Percentiles rank a stretch among this genome's conserved stretches.
Conservation (phyloP, 2,329 filamentous ascomycete species). For the Epichloe scottii region DNA sequence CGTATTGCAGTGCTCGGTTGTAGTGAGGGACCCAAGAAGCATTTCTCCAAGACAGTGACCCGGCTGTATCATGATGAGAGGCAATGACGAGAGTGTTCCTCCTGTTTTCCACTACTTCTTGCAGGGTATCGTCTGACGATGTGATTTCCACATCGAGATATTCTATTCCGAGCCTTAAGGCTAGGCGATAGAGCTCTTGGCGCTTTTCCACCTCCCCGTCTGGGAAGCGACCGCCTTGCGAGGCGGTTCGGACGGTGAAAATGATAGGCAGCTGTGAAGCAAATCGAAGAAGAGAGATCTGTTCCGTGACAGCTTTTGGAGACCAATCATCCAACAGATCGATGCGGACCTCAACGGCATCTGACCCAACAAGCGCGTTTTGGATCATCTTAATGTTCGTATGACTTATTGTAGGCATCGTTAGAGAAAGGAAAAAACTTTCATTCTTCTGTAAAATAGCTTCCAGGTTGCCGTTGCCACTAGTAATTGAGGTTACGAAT, state of each 20-base stretch:
- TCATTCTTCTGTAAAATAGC: slow-evolving; percentile 41
- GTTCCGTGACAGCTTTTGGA: slow-evolving; percentile 66
- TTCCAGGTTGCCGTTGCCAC: slow-evolving; percentile 33
- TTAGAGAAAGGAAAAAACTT: slow-evolving; percentile 89
- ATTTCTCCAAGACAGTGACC: slow-evolving; percentile 73
- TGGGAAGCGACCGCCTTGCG: slow-evolving; percentile 81
- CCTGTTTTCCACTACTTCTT: slow-evolving; percentile 52
- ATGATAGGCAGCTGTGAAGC: slow-evolving; percentile 67
- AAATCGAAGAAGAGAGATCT: slow-evolving; percentile 68
- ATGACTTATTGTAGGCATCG: slow-evolving; percentile 56
- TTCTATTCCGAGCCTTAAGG: slow-evolving; percentile 73
- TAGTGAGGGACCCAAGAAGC: slow-evolving; percentile 87
- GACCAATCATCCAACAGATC: slow-evolving; percentile 72
- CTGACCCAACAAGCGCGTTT: slow-evolving; percentile 67
- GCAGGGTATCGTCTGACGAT: slow-evolving; percentile 64
- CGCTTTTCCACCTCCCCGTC: slow-evolving; percentile 62
- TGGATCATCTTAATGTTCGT: slow-evolving; percentile 53
- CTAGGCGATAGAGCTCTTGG: slow-evolving; percentile 62
- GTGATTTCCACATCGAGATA: slow-evolving; percentile 91
- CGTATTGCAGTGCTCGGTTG: slow-evolving; percentile 79
- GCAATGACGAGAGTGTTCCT: slow-evolving; percentile 76
- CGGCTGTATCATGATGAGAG: slow-evolving; percentile 82
- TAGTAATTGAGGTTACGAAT: slow-evolving; percentile 28
- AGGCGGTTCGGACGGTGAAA: slow-evolving; percentile 77
- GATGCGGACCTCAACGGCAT: slow-evolving; percentile 89